Evolutionary conservation across 768 basidiomycete genomes (phyloP), one percentile per base, ranked within the genome.

Genomic region (Collybia sordida): DNA sequence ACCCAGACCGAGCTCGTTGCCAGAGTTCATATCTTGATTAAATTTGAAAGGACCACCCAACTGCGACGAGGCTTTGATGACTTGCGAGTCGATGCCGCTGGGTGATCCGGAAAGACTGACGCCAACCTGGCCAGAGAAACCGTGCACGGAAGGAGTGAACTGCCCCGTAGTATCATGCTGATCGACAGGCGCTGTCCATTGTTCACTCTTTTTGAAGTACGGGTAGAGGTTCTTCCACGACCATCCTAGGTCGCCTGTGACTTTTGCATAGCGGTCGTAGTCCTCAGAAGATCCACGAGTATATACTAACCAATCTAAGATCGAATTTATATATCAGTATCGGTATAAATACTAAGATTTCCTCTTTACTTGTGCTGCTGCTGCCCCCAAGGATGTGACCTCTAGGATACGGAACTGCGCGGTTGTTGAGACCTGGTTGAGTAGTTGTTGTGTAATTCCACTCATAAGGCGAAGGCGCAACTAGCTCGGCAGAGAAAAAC

Each of bases 381-480:
- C 57, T 57, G 6, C 69, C 70, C 3, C 70, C 70, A 1, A 72
- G 57, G 24, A 69, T 42, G 23, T 58, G 55, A 1, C 69, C 70
- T 40, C 69, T 34, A 1, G 64, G 52, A 50, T 65, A 67, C 8
- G 54, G 12, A 1, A 69, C 42, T 1, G 55, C n/a, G 3, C 66
- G 60, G 3, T 58, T 58, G 45, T 63, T 60, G 6, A 69, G 52
- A 9, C 55, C 63, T 11, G 54, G 15, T 48, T 71, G 71, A 14
- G 70, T 59, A 2, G 58, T 61, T 4, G 69, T 70, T 11, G 70
- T 71, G 35, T 61, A 72, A 34, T 72, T 72, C 68, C 68, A 71
- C 38, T 71, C 66, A 42, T 50, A 66, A 3, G 37, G 59, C 54
- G 25, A 45, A 39, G 4, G 51, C 53, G 39, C 50, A 50, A 3